Percentiles rank a stretch among this genome's conserved stretches.
These are phyloP conservation scores for Stemphylium lycopersici DNA, from an alignment of 2,329 filamentous ascomycete genomes.

Conservation along the genomic window DNA sequence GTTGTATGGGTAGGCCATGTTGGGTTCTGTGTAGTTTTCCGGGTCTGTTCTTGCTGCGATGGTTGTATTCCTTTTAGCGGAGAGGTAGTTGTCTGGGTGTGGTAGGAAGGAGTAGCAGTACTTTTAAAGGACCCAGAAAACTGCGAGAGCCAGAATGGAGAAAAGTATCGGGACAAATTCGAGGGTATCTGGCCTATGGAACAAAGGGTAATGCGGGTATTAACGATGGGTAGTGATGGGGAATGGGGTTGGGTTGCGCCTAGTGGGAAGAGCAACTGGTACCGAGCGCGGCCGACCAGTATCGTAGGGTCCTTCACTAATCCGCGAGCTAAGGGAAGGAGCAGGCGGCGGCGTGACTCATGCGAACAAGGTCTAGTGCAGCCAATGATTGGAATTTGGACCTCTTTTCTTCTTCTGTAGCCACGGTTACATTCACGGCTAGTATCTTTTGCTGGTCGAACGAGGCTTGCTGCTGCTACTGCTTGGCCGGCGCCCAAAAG, in stretches of 20 bases:
- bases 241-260: constrained; percentile 12
- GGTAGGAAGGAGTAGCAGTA: not conserved
- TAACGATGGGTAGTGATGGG: not conserved
- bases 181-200: not conserved
- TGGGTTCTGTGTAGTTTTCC: not conserved
- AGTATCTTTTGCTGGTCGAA: constrained; percentile 8
- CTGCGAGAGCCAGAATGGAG: no score
- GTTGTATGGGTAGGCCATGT: not conserved
- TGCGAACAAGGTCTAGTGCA: constrained; percentile 22
- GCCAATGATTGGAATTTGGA: constrained; percentile 25
- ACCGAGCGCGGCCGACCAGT: constrained; percentile 34
- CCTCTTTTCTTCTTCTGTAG: constrained; percentile 14
- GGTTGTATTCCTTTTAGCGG: no score
- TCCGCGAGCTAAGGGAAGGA: constrained; percentile 31
- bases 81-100: not conserved
- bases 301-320: constrained; percentile 35
- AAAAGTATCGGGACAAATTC: no score
- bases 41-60: no score
- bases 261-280: constrained; percentile 39
- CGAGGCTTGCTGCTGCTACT: constrained; percentile 3
- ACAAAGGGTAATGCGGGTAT: constrained; percentile 4
- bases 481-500: constrained; percentile 2
- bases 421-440: constrained; percentile 4
- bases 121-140: not conserved
- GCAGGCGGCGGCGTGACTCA: constrained; percentile 34